Base-by-base conservation (phyloP, 768 basidiomycete species). In the Termitomyces sp. region DNA sequence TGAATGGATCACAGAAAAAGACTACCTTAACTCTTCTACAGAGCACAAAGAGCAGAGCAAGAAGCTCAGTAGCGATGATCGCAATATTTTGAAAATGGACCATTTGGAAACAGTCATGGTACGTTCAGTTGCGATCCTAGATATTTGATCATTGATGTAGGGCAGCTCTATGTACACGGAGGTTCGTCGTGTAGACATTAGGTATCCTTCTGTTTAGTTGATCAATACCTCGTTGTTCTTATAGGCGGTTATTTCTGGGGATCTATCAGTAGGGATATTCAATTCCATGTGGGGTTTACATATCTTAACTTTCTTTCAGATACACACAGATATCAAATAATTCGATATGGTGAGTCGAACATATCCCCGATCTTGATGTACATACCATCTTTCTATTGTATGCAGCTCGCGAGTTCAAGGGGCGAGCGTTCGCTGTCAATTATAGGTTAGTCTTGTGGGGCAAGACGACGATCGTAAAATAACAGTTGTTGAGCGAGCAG, bases 1-100 rank as follows among this genome's bases (percentile, higher is more conserved):
- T 2, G 83, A 85, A 65, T 84, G 83, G 83, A 74, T 85, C 29
- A 79, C 82, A 1, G 77, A 83, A 62, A 77, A 77, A 60, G 74
- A 79, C 37, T 78, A 77, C 57, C 62, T 84, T 8, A 17, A 6
- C 9, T 25, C 16, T 23, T 49, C 35, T n/a, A 17, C 17, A 10
- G 23, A 37, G 34, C 21, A 37, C 35, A 38, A 38, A 16, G 23
- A n/a, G 25, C 11, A 27, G 21, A 17, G 14, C 7, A 34, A 23
- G 16, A 50, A 38, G 37, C 23, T 12, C 6, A 27, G 10, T 11
- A 50, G 38, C 35, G 25, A 50, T 7, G 49, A 27, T 12, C 10
- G 49, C 17, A 50, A 50, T 27, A 27, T 50, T 5, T 2, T 38
- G 17, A 50, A 35, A 38, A 50, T 50, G 49, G n/a, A 50, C 25